A percentile compares a stretch with the other conserved stretches of the same genome.
Evolutionary conservation across 179 eudicot genomes (phyloP).

Genomic region (Camellia oleifera): DNA sequence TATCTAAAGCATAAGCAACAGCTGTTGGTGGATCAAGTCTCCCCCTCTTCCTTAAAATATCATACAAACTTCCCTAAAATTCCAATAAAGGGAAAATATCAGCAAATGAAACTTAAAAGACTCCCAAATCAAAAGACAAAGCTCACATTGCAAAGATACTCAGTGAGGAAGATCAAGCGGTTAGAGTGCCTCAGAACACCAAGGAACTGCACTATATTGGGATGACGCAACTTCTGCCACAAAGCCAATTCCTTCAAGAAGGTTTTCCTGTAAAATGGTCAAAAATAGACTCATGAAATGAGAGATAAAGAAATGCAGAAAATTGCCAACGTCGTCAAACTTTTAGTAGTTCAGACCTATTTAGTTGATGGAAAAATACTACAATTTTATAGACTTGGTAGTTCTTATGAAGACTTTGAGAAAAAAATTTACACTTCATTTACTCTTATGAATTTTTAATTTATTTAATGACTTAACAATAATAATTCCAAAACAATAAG

Average conservation of each 20-base stretch:
- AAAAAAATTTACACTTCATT: too few species aligned
- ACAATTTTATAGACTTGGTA: not conserved
- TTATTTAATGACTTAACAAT: too few species aligned
- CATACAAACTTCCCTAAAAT: constrained; percentile 41
- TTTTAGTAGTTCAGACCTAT: not conserved
- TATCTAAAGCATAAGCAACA: constrained; percentile 43
- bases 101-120: not conserved
- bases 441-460: too few species aligned
- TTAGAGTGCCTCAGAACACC: constrained; percentile 40
- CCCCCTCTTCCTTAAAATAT: constrained; percentile 38
- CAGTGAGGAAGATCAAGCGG: constrained; percentile 41
- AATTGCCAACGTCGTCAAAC: not conserved
- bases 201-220: constrained; percentile 48
- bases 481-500: not conserved
- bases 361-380: not conserved
- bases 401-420: not conserved
- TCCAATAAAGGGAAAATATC: constrained; percentile 11
- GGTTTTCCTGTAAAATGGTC: constrained; percentile 25
- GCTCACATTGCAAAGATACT: constrained; percentile 39
- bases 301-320: not conserved
- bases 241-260: constrained; percentile 40
- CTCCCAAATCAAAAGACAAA: not conserved
- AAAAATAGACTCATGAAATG: not conserved
- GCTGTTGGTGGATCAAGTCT: constrained; percentile 35
- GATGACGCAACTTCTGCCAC: constrained; percentile 47